phyloP scores from a whole-genome alignment of 2,329 filamentous ascomycete genomes.

The Hymenoscyphus fraxineus region DNA sequence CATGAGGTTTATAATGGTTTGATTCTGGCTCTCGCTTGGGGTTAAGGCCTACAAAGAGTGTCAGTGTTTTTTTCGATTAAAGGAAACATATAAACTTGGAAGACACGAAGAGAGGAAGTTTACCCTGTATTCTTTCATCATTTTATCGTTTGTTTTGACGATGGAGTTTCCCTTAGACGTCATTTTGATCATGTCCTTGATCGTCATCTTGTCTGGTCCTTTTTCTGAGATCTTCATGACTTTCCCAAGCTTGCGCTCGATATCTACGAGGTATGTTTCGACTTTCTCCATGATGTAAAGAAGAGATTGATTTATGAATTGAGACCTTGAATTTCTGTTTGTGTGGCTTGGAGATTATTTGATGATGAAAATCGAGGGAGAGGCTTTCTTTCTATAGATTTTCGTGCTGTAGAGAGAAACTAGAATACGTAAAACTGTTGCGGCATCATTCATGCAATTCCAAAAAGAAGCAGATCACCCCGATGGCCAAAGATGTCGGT shows the following conservation, averaged over 20 bases:
- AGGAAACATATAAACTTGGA: not conserved
- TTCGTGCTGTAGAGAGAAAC: not conserved
- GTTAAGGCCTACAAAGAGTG: conserved; percentile 12
- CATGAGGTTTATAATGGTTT: conserved; percentile 26
- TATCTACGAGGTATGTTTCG: not conserved
- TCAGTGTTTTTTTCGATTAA: not conserved
- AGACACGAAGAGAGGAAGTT: not conserved
- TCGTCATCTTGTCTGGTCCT: conserved; percentile 22
- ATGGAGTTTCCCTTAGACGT: conserved; percentile 31
- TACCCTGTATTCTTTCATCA: conserved; percentile 30
- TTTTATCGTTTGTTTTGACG: conserved; percentile 29
- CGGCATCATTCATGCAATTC: not conserved
- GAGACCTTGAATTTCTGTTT: not conserved
- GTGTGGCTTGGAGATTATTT: not conserved
- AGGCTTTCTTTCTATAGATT: not conserved
- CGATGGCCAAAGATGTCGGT: not conserved
- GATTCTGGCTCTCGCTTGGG: conserved; percentile 22
- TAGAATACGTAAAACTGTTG: not conserved
- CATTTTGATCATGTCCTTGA: conserved; percentile 31
- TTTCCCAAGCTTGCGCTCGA: conserved; percentile 18
- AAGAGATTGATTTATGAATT: not conserved
- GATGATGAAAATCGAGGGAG: not conserved
- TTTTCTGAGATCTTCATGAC: conserved; percentile 30
- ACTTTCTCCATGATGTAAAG: conserved; percentile 7
- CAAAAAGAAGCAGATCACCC: not conserved